Conservation (phyloP, 345 rosid species). For the Clarkia xantiana region DNA sequence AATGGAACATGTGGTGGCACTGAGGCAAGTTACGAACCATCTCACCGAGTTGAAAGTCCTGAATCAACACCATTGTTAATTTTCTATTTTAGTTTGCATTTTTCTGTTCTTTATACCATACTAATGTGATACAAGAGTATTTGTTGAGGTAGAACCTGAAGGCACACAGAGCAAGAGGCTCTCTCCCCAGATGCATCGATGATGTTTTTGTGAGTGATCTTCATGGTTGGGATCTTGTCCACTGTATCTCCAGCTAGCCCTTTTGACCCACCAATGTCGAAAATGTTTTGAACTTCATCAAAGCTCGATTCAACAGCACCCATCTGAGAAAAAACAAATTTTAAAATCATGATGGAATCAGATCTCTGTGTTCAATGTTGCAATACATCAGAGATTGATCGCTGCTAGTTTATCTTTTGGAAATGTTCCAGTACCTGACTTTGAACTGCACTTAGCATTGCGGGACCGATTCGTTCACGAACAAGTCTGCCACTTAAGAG, state of each 20-base stretch:
- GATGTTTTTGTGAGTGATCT: constrained; percentile 45
- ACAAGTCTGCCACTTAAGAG: constrained; percentile 98
- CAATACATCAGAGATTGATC: too few species aligned
- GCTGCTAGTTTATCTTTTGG: too few species aligned
- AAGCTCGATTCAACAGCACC: constrained; percentile 73
- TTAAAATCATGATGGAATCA: neutral
- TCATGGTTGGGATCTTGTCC: constrained; percentile 71
- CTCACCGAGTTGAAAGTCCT: constrained; percentile 94
- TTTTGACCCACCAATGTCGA: constrained; percentile 64
- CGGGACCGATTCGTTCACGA: constrained; percentile 94
- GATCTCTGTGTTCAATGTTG: too few species aligned
- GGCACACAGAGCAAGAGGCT: constrained; percentile 87
- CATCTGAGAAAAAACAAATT: constrained; percentile 37
- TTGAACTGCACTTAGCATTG: constrained; percentile 98
- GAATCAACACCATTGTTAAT: constrained; percentile 11
- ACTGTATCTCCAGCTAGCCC: constrained; percentile 74
- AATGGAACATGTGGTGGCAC: constrained; percentile 95
- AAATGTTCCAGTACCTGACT: constrained; percentile 53
- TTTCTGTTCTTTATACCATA: neutral
- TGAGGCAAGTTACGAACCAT: constrained; percentile 88
- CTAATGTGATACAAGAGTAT: too few species aligned
- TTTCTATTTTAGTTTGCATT: constrained; percentile 5
- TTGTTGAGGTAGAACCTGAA: constrained; percentile 49
- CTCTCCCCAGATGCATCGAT: constrained; percentile 66
- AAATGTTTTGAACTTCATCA: constrained; percentile 70